Conservation (phyloP, 2,329 filamentous ascomycete species). For the Basipetospora sp. region DNA sequence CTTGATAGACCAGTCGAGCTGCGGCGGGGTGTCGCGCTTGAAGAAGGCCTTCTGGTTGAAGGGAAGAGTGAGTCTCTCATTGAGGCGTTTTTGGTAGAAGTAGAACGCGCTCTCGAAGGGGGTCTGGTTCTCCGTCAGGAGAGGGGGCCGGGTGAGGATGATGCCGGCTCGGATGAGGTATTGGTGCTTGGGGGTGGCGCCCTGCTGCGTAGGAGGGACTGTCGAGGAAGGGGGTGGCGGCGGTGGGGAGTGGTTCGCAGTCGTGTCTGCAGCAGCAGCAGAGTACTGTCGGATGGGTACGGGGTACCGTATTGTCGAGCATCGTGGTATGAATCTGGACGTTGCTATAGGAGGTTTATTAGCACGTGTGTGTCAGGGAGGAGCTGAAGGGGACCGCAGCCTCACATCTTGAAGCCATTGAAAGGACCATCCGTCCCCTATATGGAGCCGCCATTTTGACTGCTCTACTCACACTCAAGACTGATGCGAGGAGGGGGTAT, state of each 20-base stretch:
- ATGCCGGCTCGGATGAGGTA: conserved; percentile 50
- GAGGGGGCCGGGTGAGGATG: conserved; percentile 73
- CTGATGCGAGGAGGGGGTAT: too few relatives aligned
- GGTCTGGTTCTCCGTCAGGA: conserved; percentile 69
- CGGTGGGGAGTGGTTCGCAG: conserved; percentile 8
- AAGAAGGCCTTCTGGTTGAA: conserved; percentile 91
- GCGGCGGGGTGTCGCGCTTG: conserved; percentile 72
- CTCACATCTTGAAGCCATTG: conserved; percentile 37
- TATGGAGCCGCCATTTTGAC: conserved; percentile 39
- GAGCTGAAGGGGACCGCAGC: neutral
- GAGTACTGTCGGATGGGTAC: conserved; percentile 16
- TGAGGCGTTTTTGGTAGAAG: conserved; percentile 93
- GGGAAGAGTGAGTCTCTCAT: conserved; percentile 75
- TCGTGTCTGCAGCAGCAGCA: conserved; percentile 13
- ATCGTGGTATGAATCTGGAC: conserved; percentile 2
- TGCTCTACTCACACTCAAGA: too few relatives aligned
- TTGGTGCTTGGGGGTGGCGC: conserved; percentile 6
- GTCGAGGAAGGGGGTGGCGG: conserved; percentile 8
- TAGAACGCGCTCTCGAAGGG: conserved; percentile 86
- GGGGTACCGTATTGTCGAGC: conserved; percentile 3
- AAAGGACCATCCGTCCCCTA: conserved; percentile 37
- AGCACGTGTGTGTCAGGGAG: too few relatives aligned
- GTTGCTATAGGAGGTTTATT: conserved; percentile 2
- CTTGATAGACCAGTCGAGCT: conserved; percentile 83
- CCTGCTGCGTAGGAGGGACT: conserved; percentile 9